Percentiles rank a stretch among this genome's conserved stretches.
These are phyloP conservation scores for Ramularia endophylla DNA, from an alignment of 2,329 filamentous ascomycete species.

Conservation along the genomic window DNA sequence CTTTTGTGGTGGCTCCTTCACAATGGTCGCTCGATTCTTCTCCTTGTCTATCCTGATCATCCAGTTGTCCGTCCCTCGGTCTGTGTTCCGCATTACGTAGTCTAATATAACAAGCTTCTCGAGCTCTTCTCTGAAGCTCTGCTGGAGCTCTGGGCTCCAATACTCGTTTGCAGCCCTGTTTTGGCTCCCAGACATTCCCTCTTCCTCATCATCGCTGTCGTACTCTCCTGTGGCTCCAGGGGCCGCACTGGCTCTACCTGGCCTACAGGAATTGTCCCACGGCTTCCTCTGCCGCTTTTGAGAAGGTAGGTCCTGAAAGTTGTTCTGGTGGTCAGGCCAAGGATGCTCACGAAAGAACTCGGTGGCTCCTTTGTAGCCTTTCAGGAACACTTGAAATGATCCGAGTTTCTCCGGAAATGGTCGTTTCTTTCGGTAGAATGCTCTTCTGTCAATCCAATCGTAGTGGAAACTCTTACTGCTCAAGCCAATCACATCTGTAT, in stretches of 20 bases:
- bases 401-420: constrained; percentile 82
- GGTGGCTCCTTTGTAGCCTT: constrained; percentile 95
- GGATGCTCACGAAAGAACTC: constrained; percentile 91
- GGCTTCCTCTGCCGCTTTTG: constrained; percentile 62
- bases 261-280: constrained; percentile 80
- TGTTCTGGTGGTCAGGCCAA: constrained; percentile 85
- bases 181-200: constrained; percentile 22
- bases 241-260: constrained; percentile 37
- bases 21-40: constrained; percentile 74
- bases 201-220: constrained; percentile 27
- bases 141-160: constrained; percentile 85
- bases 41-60: constrained; percentile 97
- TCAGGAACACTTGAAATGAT: constrained; percentile 95
- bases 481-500: constrained; percentile 89
- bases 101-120: constrained; percentile 97
- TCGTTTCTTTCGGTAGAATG: constrained; percentile 81
- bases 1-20: constrained; percentile 73
- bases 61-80: constrained; percentile 96
- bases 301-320: constrained; percentile 60
- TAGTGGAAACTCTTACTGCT: constrained; percentile 98
- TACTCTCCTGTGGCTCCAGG: constrained; percentile 50
- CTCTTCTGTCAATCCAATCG: constrained; percentile 91
- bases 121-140: constrained; percentile 87
- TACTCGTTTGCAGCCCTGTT: constrained; percentile 52
- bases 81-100: constrained; percentile 99